Evolutionary conservation across 495 filamentous ascomycete genomes (phyloP).

Genomic region (Ascobolus immersus): DNA sequence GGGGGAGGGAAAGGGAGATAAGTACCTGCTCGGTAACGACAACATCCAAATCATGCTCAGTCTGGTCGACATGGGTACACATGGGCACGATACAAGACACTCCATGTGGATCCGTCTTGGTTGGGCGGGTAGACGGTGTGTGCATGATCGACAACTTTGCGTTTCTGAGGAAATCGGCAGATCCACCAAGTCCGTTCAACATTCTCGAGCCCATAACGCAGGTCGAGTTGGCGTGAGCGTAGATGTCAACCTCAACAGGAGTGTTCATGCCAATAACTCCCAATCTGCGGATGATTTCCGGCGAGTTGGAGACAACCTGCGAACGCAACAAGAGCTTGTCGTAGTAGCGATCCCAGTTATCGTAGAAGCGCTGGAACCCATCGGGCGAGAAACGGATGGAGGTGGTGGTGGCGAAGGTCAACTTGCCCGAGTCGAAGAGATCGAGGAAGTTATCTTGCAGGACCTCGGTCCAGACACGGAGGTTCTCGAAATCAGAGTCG

Average conservation of each 20-base stretch:
- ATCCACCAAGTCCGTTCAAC: slow-evolving; percentile 76
- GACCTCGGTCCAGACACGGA: slow-evolving; percentile 85
- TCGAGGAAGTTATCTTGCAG: slow-evolving; percentile 86
- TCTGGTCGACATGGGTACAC: slow-evolving; percentile 84
- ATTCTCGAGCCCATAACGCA: slow-evolving; percentile 79
- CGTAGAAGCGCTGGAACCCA: slow-evolving; percentile 81
- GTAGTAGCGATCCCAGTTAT: slow-evolving; percentile 55
- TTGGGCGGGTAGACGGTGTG: slow-evolving; percentile 49
- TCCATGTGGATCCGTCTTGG: slow-evolving; percentile 60
- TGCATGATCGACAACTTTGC: slow-evolving; percentile 88
- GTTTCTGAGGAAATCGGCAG: slow-evolving; percentile 63
- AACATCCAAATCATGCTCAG: slow-evolving; percentile 72
- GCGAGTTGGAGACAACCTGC: slow-evolving; percentile 76
- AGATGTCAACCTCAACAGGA: slow-evolving; percentile 81
- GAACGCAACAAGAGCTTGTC: slow-evolving; percentile 67
- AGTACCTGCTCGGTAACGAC: slow-evolving; percentile 51
- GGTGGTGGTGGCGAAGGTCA: slow-evolving; percentile 80
- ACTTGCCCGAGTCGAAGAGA: slow-evolving; percentile 69
- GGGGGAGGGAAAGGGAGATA: neutral
- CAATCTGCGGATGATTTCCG: slow-evolving; percentile 72
- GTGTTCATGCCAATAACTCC: slow-evolving; percentile 93
- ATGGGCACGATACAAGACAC: slow-evolving; percentile 75
- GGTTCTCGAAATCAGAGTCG: slow-evolving; percentile 41
- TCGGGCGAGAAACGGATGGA: slow-evolving; percentile 79
- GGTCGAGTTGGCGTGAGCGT: slow-evolving; percentile 78